These are phyloP conservation scores for Leucosporidium creatinivorum DNA, from an alignment of 768 basidiomycete species.

Conservation along the genomic window DNA sequence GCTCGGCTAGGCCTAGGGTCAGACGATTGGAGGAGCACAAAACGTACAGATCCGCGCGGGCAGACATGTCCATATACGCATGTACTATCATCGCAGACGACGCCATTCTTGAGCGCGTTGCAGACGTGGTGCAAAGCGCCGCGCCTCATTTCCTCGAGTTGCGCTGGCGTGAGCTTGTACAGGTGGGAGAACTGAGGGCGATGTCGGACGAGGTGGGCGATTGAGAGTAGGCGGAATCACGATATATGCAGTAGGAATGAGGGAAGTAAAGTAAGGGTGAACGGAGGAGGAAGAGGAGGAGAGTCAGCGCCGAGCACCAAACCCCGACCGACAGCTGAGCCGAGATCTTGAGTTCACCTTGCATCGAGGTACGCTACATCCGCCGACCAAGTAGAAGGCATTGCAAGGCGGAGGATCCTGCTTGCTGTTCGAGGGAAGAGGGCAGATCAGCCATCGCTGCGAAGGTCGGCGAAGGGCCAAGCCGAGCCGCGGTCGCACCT, in stretches of 20 bases:
- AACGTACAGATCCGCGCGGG: conserved; percentile 14
- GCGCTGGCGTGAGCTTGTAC: conserved; percentile 19
- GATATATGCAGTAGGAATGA: too few relatives aligned
- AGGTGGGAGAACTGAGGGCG: conserved; percentile 27
- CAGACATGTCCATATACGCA: conserved; percentile 24
- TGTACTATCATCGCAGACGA: conserved; percentile 14
- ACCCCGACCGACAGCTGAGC: too few relatives aligned
- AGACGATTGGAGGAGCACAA: neutral
- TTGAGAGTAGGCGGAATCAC: too few relatives aligned
- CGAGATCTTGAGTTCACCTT: neutral
- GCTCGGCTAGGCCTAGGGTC: too few relatives aligned
- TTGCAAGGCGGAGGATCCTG: conserved; percentile 30
- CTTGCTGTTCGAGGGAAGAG: neutral
- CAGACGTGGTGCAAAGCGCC: conserved; percentile 29
- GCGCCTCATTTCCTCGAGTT: conserved; percentile 25
- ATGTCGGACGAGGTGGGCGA: too few relatives aligned
- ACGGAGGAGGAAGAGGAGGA: neutral
- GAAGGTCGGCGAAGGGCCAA: neutral
- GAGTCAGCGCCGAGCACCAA: too few relatives aligned
- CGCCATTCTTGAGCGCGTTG: conserved; percentile 26
- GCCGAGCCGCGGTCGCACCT: neutral
- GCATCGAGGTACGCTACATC: conserved; percentile 24
- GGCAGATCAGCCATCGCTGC: neutral
- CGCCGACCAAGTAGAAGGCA: conserved; percentile 18
- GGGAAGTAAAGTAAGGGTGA: neutral